Base-by-base conservation (phyloP, 805 yeast genomes). In the Saccharomycopsis javanensis region DNA sequence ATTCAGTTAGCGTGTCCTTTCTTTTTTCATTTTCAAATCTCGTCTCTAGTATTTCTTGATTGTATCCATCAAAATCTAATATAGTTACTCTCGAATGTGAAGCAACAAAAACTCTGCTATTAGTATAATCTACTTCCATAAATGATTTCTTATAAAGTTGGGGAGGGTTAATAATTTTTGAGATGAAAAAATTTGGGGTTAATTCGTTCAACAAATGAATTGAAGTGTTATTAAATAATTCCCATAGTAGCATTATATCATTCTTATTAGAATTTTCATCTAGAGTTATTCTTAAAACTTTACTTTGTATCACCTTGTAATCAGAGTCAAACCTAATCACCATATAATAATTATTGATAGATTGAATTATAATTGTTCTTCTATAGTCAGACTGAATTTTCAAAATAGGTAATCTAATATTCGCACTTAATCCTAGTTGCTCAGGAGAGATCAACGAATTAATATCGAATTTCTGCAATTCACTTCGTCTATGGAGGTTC, bases 111-210 rank as follows among this genome's bases (percentile, higher is more conserved):
- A 60, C 33, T 25, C 51, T 57, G 11, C 38, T 27, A 38, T 46
- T 54, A 6, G 42, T 30, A 42, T 54, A 60, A 35, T 60, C 62
- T 5, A 57, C 55, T 5, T 60, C 58, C 18, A 60, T 8, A 16
- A 52, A 55, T 10, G 51, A 55, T 27, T 48, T 48, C 11, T 23
- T 16, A 18, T 20, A 10, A 18, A 18, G 6, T 42, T n/a, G 37
- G 3, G 11, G 23, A 10, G 55, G 54, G n/a, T 34, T 34, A 10
- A 53, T 53, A 13, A 56, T 28, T 27, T 50, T 35, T 42, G 48
- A 20, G 1, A n/a, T 20, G 3, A 55, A 34, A 27, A 28, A 38
- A 25, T 11, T n/a, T n/a, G 54, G 31, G 18, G 38, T 37, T 8
- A 51, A n/a, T 11, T 51, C 54, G 20, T 35, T 18, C 2, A 42